Conservation (phyloP, 352 stramenopile genomes). For the Phytophthora pisi region DNA sequence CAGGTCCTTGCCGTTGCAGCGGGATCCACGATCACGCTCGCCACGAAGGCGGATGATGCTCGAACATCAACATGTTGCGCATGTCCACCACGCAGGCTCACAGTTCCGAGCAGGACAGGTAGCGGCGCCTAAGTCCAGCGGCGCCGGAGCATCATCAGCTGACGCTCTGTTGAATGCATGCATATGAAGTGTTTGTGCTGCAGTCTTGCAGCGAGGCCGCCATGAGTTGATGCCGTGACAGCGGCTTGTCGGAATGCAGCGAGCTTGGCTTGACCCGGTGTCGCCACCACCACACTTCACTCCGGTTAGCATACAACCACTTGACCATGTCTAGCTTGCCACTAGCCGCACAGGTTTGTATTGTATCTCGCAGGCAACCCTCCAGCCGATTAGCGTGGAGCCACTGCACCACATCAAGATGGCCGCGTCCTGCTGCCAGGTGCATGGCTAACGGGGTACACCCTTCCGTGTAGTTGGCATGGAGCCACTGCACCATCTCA, state of each 20-base stretch:
- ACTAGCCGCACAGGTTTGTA: too few species aligned
- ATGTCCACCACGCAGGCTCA: neutral
- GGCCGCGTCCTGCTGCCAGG: too few species aligned
- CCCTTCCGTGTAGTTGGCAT: too few species aligned
- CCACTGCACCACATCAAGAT: too few species aligned
- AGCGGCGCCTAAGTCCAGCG: too few species aligned
- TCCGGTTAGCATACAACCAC: too few species aligned
- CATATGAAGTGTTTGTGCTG: neutral
- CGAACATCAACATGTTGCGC: neutral
- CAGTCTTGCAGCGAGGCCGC: neutral
- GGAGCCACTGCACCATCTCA: too few species aligned
- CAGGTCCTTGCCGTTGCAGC: neutral
- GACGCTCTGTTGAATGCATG: neutral
- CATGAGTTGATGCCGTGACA: neutral
- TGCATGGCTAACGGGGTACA: too few species aligned
- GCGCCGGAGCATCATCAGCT: neutral
- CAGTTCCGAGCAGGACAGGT: neutral
- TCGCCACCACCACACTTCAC: conserved; percentile 2
- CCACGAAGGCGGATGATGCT: neutral
- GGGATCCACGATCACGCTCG: neutral
- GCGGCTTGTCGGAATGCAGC: neutral
- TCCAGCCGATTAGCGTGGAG: too few species aligned
- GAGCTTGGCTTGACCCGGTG: neutral
- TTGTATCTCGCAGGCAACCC: too few species aligned
- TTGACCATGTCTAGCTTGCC: too few species aligned